These are phyloP conservation scores for Thelonectria rubi DNA, from an alignment of 2,329 filamentous ascomycete species.

Conservation along the genomic window DNA sequence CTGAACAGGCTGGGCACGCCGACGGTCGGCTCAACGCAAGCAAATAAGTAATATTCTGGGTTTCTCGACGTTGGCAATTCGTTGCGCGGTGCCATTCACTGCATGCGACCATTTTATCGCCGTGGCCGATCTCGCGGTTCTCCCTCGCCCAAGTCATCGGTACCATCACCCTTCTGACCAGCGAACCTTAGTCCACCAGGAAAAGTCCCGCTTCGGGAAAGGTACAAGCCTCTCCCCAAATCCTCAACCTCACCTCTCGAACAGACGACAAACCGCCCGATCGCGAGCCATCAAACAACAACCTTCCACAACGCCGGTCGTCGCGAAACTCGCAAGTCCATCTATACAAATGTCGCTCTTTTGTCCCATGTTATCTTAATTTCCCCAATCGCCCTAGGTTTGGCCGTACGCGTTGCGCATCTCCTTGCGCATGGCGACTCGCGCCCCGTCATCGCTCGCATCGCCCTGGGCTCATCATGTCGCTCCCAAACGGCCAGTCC, in stretches of 20 bases:
- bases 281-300: slow-evolving; percentile 62
- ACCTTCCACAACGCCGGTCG: slow-evolving; percentile 52
- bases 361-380: slow-evolving; percentile 61
- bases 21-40: slow-evolving; percentile 8
- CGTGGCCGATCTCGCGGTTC: slow-evolving; percentile 21
- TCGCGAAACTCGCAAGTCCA: slow-evolving; percentile 54
- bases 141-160: slow-evolving; percentile 29
- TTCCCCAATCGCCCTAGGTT: slow-evolving; percentile 55
- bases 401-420: slow-evolving; percentile 61
- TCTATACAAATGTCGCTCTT: slow-evolving; percentile 63
- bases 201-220: slow-evolving; percentile 54
- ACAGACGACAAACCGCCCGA: slow-evolving; percentile 59
- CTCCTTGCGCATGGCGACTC: slow-evolving; percentile 65
- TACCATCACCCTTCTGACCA: slow-evolving; percentile 33
- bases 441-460: slow-evolving; percentile 58
- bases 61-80: background rate
- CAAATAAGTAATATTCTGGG: slow-evolving; percentile 14
- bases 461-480: slow-evolving; percentile 67
- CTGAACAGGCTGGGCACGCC: slow-evolving; percentile 17
- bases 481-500: slow-evolving; percentile 72
- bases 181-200: slow-evolving; percentile 38
- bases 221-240: slow-evolving; percentile 53
- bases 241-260: slow-evolving; percentile 66
- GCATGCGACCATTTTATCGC: slow-evolving; percentile 12
- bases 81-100: background rate